Evolutionary conservation across 805 yeast species (phyloP).

Genomic region (Starmerella davenportii): DNA sequence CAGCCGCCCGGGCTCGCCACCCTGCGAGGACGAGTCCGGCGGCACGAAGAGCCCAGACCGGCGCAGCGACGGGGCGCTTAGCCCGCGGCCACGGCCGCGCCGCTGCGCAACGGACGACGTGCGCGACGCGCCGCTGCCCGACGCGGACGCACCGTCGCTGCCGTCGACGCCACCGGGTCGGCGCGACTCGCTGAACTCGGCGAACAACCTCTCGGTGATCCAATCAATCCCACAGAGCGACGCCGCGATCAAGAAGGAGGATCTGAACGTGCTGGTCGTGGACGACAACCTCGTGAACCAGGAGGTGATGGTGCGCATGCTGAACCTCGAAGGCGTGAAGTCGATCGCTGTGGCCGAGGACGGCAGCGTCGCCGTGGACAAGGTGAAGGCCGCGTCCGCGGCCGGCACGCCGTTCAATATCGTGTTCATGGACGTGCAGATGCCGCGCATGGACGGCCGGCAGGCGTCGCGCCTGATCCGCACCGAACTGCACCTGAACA

Average conservation of each 20-base stretch:
- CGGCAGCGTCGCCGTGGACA: conserved; percentile 73
- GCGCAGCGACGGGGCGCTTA: no score
- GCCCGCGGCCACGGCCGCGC: no score
- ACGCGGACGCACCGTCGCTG: no score
- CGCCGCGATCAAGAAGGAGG: not conserved
- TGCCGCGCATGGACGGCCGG: conserved; percentile 87
- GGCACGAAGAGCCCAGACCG: no score
- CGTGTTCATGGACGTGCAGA: conserved; percentile 92
- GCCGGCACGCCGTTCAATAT: conserved; percentile 34
- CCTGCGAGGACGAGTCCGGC: no score
- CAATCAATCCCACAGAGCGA: not conserved
- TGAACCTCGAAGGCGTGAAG: conserved; percentile 59
- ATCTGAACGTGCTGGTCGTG: conserved; percentile 51
- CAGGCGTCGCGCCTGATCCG: conserved; percentile 64
- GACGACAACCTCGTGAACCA: conserved; percentile 91
- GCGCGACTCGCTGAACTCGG: not conserved
- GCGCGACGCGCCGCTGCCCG: no score
- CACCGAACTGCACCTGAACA: conserved; percentile 35
- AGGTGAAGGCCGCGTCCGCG: conserved; percentile 32
- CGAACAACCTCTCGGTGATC: not conserved
- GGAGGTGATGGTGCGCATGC: conserved; percentile 81
- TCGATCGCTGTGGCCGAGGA: conserved; percentile 68
- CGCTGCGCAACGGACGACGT: no score
- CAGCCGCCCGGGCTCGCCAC: no score
- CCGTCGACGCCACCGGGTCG: no score